Conservation (phyloP, 345 rosid species). For the Psidium friedrichsthalianum region DNA sequence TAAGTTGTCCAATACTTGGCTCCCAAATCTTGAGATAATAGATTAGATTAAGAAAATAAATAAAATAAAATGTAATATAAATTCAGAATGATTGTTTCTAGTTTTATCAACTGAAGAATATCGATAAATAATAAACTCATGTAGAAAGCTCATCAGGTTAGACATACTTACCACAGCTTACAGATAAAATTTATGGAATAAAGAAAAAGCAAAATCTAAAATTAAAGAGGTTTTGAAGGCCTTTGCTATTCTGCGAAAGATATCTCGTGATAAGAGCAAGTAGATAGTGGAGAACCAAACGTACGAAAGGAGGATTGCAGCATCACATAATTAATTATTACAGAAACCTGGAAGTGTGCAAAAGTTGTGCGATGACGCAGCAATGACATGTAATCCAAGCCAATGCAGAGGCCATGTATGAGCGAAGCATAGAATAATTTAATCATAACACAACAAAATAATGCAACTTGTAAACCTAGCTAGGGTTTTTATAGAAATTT, state of each 20-base stretch:
- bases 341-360: not conserved
- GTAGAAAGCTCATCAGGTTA: not conserved
- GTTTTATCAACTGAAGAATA: too few relatives aligned
- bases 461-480: not conserved
- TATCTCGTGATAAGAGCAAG: not conserved
- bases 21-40: too few relatives aligned
- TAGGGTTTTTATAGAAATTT: not conserved
- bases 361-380: not conserved
- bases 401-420: not conserved
- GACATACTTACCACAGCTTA: not conserved
- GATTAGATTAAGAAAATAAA: too few relatives aligned
- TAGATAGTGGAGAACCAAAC: not conserved
- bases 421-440: not conserved
- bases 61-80: too few relatives aligned
- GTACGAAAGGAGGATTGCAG: not conserved
- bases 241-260: not conserved
- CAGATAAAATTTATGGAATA: not conserved
- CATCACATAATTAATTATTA: not conserved
- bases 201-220: not conserved
- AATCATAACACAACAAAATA: not conserved
- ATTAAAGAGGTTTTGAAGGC: not conserved
- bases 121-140: not conserved
- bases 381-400: not conserved
- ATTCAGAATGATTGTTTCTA: too few relatives aligned
- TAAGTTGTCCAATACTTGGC: too few relatives aligned